A percentile compares a stretch with the other conserved stretches of the same genome.
Evolutionary conservation across 257 asterid species (phyloP).

Genomic region (Solanum sitiens): DNA sequence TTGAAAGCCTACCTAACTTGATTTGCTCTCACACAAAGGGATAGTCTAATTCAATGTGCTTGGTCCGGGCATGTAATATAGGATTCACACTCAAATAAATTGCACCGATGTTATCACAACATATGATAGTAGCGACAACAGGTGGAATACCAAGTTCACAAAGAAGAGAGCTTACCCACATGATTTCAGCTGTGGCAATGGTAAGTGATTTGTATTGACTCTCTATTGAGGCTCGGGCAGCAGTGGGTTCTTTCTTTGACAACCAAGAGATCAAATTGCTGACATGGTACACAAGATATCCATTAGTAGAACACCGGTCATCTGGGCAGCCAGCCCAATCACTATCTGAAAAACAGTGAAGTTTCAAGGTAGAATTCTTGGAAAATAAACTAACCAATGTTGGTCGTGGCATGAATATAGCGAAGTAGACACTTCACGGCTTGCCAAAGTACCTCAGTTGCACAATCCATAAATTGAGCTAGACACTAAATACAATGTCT

Average conservation of each 20-base stretch:
- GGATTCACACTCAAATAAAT: neutral
- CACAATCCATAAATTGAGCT: neutral
- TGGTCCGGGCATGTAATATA: neutral
- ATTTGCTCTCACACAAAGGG: neutral
- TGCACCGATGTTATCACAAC: neutral
- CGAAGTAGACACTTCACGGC: neutral
- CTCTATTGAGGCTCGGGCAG: neutral
- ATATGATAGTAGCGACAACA: neutral
- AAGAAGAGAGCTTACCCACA: neutral
- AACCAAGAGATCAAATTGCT: neutral
- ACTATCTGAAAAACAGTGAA: neutral
- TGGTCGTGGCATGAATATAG: neutral
- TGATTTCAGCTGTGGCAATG: neutral
- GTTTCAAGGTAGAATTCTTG: neutral
- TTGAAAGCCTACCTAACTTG: neutral
- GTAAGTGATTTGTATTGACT: neutral
- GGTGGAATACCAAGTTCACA: neutral
- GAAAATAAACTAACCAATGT: neutral
- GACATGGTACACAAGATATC: neutral
- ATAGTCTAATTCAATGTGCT: neutral
- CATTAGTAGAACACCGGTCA: neutral
- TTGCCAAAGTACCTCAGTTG: neutral
- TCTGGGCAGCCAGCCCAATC: neutral
- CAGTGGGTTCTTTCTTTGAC: neutral
- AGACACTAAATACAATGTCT: neutral